A percentile compares a stretch with the other conserved stretches of the same genome.
Evolutionary conservation across 2,329 filamentous ascomycete genomes (phyloP).

Genomic region (Herpomyces periplanetae): DNA sequence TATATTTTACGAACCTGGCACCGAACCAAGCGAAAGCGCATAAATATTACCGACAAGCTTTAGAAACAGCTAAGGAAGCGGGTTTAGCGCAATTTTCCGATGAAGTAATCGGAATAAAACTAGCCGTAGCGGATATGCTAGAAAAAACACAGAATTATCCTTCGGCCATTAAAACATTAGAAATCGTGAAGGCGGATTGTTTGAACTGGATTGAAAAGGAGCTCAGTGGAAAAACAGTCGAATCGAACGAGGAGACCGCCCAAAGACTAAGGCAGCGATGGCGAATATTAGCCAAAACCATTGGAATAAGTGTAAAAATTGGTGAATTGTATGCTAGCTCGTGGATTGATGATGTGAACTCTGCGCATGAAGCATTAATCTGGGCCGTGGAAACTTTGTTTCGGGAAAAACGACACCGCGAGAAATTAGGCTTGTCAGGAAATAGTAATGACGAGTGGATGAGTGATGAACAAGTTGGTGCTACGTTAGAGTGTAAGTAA

Average conservation of each 20-base stretch:
- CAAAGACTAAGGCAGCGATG: conserved; percentile 5
- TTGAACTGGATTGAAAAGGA: conserved; percentile 11
- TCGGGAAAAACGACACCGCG: conserved; percentile 27
- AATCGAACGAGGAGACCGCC: conserved; percentile 17
- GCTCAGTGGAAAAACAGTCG: conserved; percentile 9
- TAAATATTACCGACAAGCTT: conserved; percentile 41
- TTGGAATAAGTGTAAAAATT: conserved; percentile 42
- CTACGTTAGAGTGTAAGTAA: conserved; percentile 20
- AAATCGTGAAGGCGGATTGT: conserved; percentile 31
- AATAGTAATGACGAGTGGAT: conserved; percentile 32
- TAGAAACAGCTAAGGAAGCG: conserved; percentile 27
- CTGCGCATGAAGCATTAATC: conserved; percentile 30
- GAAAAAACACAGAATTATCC: conserved; percentile 31
- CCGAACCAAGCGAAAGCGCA: conserved; percentile 35
- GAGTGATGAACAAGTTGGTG: conserved; percentile 27
- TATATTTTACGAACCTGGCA: conserved; percentile 48
- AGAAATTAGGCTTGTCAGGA: conserved; percentile 23
- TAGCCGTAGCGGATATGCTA: conserved; percentile 38
- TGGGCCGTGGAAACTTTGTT: conserved; percentile 48
- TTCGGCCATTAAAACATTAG: conserved; percentile 32
- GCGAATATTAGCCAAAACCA: conserved; percentile 25
- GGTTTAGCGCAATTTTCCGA: conserved; percentile 62
- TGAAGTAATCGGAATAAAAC: conserved; percentile 56
- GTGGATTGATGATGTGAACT: conserved; percentile 28
- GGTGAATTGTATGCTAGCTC: conserved; percentile 42